phyloP scores from a whole-genome alignment of 805 yeast genomes.

The Candida peoriensis region DNA sequence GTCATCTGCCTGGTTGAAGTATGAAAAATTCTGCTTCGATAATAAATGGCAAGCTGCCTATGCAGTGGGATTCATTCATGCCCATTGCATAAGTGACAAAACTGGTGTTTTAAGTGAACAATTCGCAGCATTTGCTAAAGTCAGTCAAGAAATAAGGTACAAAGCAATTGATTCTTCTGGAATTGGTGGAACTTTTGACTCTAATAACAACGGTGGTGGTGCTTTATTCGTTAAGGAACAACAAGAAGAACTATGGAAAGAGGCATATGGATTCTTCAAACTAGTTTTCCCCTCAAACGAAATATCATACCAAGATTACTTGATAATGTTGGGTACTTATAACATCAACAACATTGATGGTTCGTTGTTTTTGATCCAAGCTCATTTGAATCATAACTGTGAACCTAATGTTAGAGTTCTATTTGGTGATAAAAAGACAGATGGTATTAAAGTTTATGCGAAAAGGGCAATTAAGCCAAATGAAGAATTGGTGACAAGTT shows the following conservation, averaged over 20 bases:
- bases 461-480: conserved; percentile 51
- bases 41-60: conserved; percentile 67
- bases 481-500: conserved; percentile 65
- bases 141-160: conserved; percentile 62
- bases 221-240: conserved; percentile 52
- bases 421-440: conserved; percentile 34
- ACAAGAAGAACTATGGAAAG: conserved; percentile 53
- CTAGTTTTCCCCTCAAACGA: conserved; percentile 38
- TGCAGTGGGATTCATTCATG: conserved; percentile 54
- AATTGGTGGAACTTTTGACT: conserved; percentile 37
- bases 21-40: conserved; percentile 57
- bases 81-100: conserved; percentile 38
- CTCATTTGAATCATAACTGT: conserved; percentile 76
- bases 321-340: conserved; percentile 63
- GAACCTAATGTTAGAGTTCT: conserved; percentile 62
- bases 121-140: conserved; percentile 59
- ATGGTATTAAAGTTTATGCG: conserved; percentile 59
- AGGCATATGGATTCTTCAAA: conserved; percentile 47
- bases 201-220: conserved; percentile 41
- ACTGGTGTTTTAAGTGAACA: conserved; percentile 36
- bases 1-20: conserved; percentile 45
- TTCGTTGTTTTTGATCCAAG: conserved; percentile 53
- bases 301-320: conserved; percentile 46
- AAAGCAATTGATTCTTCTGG: conserved; percentile 51
- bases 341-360: conserved; percentile 71